Conservation (phyloP, 2,329 filamentous ascomycete genomes). For the Fusarium equiseti region DNA sequence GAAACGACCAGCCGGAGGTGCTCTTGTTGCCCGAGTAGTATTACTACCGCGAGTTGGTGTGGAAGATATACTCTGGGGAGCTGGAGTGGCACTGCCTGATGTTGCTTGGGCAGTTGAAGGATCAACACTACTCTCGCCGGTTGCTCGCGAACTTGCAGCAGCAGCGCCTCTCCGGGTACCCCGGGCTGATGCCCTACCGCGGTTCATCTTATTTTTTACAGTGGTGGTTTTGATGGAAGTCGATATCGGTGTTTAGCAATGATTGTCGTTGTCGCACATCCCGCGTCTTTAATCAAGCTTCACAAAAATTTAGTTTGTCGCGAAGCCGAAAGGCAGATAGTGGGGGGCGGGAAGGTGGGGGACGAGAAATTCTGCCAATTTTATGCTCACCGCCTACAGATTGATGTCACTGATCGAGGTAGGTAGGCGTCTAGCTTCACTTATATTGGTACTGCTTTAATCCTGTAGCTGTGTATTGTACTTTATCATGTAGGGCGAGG, state of each 20-base stretch:
- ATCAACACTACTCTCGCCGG: conserved; percentile 36
- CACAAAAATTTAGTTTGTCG: conserved; percentile 46
- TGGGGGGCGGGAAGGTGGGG: conserved; percentile 51
- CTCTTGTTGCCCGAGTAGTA: conserved; percentile 53
- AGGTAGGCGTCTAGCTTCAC: not conserved
- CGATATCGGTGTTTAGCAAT: not conserved
- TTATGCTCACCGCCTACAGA: conserved; percentile 33
- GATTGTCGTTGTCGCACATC: conserved; percentile 7
- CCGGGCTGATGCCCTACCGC: conserved; percentile 50
- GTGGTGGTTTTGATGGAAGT: not conserved
- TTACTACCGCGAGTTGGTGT: conserved; percentile 51
- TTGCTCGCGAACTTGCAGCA: conserved; percentile 43
- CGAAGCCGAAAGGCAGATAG: conserved; percentile 36
- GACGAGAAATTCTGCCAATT: conserved; percentile 48
- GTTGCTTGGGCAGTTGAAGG: conserved; percentile 30
- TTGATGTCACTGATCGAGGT: conserved; percentile 4
- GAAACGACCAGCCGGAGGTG: conserved; percentile 56
- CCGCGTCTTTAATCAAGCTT: conserved; percentile 36
- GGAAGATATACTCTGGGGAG: conserved; percentile 38
- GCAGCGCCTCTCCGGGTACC: conserved; percentile 51
- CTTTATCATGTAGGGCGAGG: not conserved
- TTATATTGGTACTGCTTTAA: not conserved
- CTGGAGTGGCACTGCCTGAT: conserved; percentile 34
- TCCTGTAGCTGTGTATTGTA: not conserved
- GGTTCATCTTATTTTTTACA: conserved; percentile 47